Base-by-base conservation (phyloP, 2,329 filamentous ascomycete genomes). In the Fusarium metavorans region DNA sequence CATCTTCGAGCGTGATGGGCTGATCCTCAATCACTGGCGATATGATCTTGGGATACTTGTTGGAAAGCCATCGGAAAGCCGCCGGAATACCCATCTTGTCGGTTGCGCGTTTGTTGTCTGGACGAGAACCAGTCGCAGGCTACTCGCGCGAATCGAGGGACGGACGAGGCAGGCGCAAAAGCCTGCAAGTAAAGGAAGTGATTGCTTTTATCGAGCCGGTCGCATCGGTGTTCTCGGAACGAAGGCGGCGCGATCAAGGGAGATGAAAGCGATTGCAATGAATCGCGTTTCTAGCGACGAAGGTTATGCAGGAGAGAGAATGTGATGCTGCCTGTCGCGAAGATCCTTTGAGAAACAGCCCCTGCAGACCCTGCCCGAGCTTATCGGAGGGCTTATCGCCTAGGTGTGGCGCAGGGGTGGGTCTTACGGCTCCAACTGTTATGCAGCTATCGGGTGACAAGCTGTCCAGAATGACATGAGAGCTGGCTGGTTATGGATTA, bases 1-100 rank as follows among this genome's bases (percentile, higher is more conserved):
- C 96, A 88, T 98, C 94, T 11, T 90, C 88, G 83, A 98, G 91
- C 74, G 92, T 92, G 66, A 93, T 87, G 11, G 95, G 93, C 76
- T 91, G 88, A 73, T 98, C 94, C 86, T 99, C 97, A 66, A 95
- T 89, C 64, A 99, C 97, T 8, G 93, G 90, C 11, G 94, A 97
- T 76, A 98, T 94, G 82, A 98, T 99, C 86, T 98, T 98, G 71
- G 97, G 97, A 81, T 98, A 98, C 82, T 97, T 98, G 86, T 92
- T 94, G 83, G 95, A 97, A 70, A 98, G 92, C 95, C 95, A 99
- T 90, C 95, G 90, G 84, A 98, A 98, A 76, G 97, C 93, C 71
- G 95, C 95, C 77, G 95, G 95, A 80, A 98, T 95, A 93, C 95
- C 95, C 95, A 98, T 98, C 70, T 77, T 87, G 81, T 67, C 41